phyloP scores from a whole-genome alignment of 257 asterid genomes.

The Anisodus tanguticus region DNA sequence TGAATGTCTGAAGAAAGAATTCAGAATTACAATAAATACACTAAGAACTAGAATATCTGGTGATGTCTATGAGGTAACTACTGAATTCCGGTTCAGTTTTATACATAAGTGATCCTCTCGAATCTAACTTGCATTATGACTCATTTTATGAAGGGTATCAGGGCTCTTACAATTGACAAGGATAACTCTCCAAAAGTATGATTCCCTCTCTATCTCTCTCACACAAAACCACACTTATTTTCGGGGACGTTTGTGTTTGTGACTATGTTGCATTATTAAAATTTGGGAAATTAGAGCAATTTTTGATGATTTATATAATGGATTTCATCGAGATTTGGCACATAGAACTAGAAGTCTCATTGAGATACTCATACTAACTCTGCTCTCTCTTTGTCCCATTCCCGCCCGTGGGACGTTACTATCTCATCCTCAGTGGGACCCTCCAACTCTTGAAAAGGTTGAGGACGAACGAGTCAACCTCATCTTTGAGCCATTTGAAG shows the following conservation, averaged over 20 bases:
- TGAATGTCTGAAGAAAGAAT: conserved; percentile 83
- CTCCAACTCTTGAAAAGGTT: conserved; percentile 59
- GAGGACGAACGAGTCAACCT: conserved; percentile 53
- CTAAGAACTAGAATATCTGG: conserved; percentile 63
- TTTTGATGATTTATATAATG: not conserved
- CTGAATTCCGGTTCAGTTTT: not conserved
- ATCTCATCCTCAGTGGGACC: conserved; percentile 64
- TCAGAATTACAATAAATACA: conserved; percentile 74
- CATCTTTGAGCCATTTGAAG: conserved; percentile 66
- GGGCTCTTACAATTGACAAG: conserved; percentile 85
- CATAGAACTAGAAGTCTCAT: not conserved
- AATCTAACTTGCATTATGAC: not conserved
- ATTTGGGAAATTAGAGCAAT: not conserved
- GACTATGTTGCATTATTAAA: not conserved
- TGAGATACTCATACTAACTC: not conserved
- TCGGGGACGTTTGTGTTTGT: not conserved
- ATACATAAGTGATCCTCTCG: not conserved
- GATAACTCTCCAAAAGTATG: conserved; percentile 79
- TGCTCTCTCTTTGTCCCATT: not conserved
- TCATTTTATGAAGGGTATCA: conserved; percentile 64
- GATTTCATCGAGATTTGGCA: not conserved
- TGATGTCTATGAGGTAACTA: conserved; percentile 85
- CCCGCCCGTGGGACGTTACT: conserved; percentile 1
- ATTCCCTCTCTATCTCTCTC: conserved; percentile 34
- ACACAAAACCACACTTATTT: not conserved